A percentile compares a stretch with the other conserved stretches of the same genome.
Evolutionary conservation across 805 yeast genomes (phyloP).

Genomic region (Saccharomyces jurei): DNA sequence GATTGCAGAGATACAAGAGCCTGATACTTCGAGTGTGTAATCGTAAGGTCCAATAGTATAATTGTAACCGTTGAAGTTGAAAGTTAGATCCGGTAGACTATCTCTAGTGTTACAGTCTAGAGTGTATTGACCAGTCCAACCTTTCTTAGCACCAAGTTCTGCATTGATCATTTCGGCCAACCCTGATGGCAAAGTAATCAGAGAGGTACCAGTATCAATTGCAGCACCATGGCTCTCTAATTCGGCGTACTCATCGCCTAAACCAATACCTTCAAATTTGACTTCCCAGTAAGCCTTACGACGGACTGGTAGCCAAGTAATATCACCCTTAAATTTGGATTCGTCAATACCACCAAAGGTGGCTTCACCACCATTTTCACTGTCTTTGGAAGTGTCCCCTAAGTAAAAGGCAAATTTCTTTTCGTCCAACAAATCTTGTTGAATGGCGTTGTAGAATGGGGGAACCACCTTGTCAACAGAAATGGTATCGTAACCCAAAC

Average conservation of each 20-base stretch:
- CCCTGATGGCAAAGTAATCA: slow-evolving; percentile 89
- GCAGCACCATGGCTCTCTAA: slow-evolving; percentile 88
- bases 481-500: slow-evolving; percentile 87
- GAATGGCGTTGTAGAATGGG: slow-evolving; percentile 84
- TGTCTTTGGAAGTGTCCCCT: slow-evolving; percentile 68
- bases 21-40: slow-evolving; percentile 89
- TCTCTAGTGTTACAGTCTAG: slow-evolving; percentile 85
- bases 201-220: slow-evolving; percentile 96
- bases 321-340: slow-evolving; percentile 66
- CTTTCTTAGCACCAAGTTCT: slow-evolving; percentile 93
- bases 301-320: slow-evolving; percentile 95
- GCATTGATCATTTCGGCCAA: slow-evolving; percentile 92
- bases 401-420: slow-evolving; percentile 85
- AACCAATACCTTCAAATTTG: slow-evolving; percentile 76
- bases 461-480: slow-evolving; percentile 87
- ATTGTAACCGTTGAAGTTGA: slow-evolving; percentile 82
- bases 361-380: slow-evolving; percentile 76
- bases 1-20: slow-evolving; percentile 92
- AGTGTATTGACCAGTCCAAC: slow-evolving; percentile 96
- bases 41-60: slow-evolving; percentile 86
- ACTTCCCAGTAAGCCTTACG: slow-evolving; percentile 99
- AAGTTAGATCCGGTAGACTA: slow-evolving; percentile 81
- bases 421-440: slow-evolving; percentile 72
- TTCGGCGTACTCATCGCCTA: slow-evolving; percentile 87
- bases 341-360: slow-evolving; percentile 92